Percentiles rank a stretch among this genome's conserved stretches.
These are phyloP conservation scores for Wickerhamomyces canadensis DNA, from an alignment of 805 yeast genomes.

Conservation along the genomic window DNA sequence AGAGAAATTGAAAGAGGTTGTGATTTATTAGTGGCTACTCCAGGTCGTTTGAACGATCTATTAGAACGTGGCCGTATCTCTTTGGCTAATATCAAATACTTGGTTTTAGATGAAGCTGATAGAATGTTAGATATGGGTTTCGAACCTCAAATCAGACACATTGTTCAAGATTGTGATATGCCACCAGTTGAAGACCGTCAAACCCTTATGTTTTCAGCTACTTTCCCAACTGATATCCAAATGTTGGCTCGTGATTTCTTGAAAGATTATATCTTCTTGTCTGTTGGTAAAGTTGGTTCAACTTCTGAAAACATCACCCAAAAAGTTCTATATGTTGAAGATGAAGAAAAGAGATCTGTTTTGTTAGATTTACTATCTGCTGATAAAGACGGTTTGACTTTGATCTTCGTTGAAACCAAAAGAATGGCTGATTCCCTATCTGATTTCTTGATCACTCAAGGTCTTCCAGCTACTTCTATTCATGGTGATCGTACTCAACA, in stretches of 20 bases:
- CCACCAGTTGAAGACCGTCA: slow-evolving; percentile 88
- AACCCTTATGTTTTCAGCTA: slow-evolving; percentile 97
- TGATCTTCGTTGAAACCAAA: slow-evolving; percentile 96
- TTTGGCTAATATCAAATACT: slow-evolving; percentile 80
- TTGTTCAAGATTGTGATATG: slow-evolving; percentile 98
- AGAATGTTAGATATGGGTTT: slow-evolving; percentile 99
- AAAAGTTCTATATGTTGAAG: slow-evolving; percentile 87
- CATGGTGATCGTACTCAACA: slow-evolving; percentile 98
- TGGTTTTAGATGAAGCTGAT: slow-evolving; percentile 98
- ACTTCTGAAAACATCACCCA: slow-evolving; percentile 98
- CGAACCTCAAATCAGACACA: slow-evolving; percentile 98
- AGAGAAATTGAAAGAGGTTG: slow-evolving; percentile 90
- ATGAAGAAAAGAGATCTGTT: slow-evolving; percentile 85
- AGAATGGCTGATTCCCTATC: slow-evolving; percentile 96
- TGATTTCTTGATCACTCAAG: slow-evolving; percentile 82
- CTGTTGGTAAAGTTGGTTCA: slow-evolving; percentile 99
- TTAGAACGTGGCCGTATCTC: slow-evolving; percentile 93
- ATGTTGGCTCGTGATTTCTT: slow-evolving; percentile 95
- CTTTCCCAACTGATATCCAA: slow-evolving; percentile 98
- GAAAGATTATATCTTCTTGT: slow-evolving; percentile 89
- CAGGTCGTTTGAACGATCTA: slow-evolving; percentile 97
- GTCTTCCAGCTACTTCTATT: slow-evolving; percentile 95
- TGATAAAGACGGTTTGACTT: slow-evolving; percentile 78
- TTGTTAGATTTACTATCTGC: slow-evolving; percentile 82
- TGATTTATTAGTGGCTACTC: slow-evolving; percentile 95